phyloP scores from a whole-genome alignment of 305 asterid genomes.

The Ilex paraguariensis region DNA sequence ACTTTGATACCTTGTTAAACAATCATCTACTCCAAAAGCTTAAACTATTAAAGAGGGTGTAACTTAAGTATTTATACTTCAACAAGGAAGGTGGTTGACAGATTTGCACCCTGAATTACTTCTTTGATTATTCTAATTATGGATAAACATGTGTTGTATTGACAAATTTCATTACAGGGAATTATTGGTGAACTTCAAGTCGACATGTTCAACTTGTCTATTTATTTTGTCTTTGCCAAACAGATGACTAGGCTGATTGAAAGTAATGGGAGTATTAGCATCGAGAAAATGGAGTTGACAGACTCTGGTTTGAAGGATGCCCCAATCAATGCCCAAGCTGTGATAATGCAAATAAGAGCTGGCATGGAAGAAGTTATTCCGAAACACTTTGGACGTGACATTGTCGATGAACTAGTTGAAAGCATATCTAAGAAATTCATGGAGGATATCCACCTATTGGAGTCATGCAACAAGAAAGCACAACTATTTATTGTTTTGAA shows the following conservation, averaged over 20 bases:
- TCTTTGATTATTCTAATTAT: too few species aligned
- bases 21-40: too few species aligned
- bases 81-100: too few species aligned
- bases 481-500: background rate
- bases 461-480: background rate
- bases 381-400: background rate
- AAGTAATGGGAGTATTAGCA: conserved; percentile 7
- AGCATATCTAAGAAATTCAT: background rate
- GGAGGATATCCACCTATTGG: background rate
- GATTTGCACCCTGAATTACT: too few species aligned
- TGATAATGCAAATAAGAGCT: background rate
- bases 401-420: background rate
- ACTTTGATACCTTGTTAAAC: too few species aligned
- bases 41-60: too few species aligned
- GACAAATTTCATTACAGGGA: conserved; percentile 1
- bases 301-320: background rate
- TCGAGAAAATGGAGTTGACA: conserved; percentile 2
- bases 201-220: conserved; percentile 15
- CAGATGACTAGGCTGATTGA: conserved; percentile 1
- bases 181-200: background rate
- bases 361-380: background rate
- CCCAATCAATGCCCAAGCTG: background rate
- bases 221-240: conserved; percentile 5
- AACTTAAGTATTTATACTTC: too few species aligned
- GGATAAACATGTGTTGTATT: too few species aligned